Percentiles rank a stretch among this genome's conserved stretches.
phyloP scores from a whole-genome alignment of 2,329 filamentous ascomycete genomes.

The Colletotrichum sp. region DNA sequence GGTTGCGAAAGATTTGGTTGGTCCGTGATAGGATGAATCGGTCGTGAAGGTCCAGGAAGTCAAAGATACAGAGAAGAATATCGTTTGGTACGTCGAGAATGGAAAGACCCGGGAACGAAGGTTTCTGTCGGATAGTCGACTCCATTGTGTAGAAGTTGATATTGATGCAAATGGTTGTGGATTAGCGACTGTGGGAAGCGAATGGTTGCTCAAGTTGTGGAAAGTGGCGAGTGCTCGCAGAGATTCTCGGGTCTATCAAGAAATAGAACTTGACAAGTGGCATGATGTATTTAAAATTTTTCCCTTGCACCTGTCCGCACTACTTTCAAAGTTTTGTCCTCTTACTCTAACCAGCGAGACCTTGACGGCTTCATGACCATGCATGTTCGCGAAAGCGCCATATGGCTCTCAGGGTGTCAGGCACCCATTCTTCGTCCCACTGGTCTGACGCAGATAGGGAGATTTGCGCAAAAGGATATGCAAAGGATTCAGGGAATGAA shows the following conservation, averaged over 20 bases:
- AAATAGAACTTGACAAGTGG: neutral
- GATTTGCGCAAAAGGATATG: accelerated
- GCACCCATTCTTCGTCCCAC: neutral
- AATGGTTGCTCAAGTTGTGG: accelerated
- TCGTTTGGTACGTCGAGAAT: neutral
- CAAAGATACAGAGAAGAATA: neutral
- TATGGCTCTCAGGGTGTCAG: neutral
- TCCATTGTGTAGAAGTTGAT: neutral
- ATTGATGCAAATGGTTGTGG: neutral
- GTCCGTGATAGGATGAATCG: accelerated
- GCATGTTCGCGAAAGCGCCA: neutral
- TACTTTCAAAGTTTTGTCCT: accelerated
- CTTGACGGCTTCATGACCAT: neutral
- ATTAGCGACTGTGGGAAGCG: neutral
- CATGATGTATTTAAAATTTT: accelerated
- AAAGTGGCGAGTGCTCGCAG: neutral
- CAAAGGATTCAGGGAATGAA: accelerated
- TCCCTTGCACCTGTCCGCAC: neutral
- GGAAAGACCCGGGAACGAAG: neutral
- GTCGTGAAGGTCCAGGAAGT: neutral
- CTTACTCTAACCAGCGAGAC: neutral
- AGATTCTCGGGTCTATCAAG: accelerated
- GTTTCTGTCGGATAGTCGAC: accelerated
- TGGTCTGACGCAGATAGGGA: neutral
- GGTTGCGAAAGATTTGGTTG: accelerated